Evolutionary conservation across 306 rosid genomes (phyloP), one percentile per base, ranked within the genome.

Genomic region (cucumber (Cucumis sativus)): DNA sequence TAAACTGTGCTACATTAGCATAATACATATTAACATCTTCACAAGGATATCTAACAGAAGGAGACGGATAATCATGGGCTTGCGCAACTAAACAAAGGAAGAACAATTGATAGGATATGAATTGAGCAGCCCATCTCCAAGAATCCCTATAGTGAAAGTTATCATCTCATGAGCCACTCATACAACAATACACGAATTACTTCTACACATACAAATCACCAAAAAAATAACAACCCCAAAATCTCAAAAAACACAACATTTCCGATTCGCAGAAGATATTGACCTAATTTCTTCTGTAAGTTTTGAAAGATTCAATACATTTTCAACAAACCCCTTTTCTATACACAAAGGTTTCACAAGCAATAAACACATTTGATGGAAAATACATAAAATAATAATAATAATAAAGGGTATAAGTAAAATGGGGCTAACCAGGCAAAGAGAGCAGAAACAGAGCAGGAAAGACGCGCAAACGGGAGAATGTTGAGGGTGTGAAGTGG

Each of bases 1-100:
- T 84, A 16, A 79, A 79, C 83, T 79, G 43, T 51, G 78, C 71
- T 61, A 75, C 74, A 13, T 78, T 78, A 81, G 85, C 57, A 83
- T 91, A 91, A 79, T 86, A 88, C 51, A n/a, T 20, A 55, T 54
- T 8, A 58, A 80, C 85, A 73, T 88, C 84, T 80, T 87, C 96
- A 66, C 96, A 91, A 30, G 86, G 76, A 83, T 83, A 87, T 79
- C 77, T 47, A 52, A 45, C 58, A 80, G 83, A 74, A 45, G 85
- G 78, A 82, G 80, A 6, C 74, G 80, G 85, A 73, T 79, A 82
- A n/a, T 77, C 80, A 11, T 75, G 78, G 21, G 93, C 91, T 62
- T 59, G 75, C 39, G 84, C 93, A 30, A 63, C 87, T 12, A 84
- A 71, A 79, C 74, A 83, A 60, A 91, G 89, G 67, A 79, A 84